Conservation (phyloP, 257 asterid species). For the Solanum corneliomulleri region DNA sequence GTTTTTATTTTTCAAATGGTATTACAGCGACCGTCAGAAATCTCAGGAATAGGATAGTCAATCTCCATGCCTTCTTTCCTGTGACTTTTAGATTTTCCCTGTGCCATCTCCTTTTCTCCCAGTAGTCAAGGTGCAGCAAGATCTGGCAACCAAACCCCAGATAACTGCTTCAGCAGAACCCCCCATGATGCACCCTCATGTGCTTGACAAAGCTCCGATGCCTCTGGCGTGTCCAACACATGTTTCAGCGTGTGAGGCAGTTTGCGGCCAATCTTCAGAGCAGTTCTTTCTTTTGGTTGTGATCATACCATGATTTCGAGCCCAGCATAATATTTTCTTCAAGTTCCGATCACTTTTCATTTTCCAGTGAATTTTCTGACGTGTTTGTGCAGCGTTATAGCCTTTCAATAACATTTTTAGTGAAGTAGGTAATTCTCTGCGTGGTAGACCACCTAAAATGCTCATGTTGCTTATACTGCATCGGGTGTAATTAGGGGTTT, state of each 20-base stretch:
- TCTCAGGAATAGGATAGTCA: not conserved
- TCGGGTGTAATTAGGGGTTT: not conserved
- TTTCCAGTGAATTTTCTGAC: not conserved
- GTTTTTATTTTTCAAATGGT: not conserved
- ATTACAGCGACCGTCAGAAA: not conserved
- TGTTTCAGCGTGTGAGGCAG: not conserved
- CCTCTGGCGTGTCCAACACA: not conserved
- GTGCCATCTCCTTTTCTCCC: not conserved
- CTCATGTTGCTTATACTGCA: not conserved
- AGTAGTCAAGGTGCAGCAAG: not conserved
- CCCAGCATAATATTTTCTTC: not conserved
- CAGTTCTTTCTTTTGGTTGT: not conserved
- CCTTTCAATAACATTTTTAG: not conserved
- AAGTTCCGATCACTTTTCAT: not conserved
- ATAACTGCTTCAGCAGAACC: not conserved
- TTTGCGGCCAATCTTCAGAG: not conserved
- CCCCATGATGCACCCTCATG: not conserved
- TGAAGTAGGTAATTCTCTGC: not conserved
- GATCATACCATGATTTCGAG: not conserved
- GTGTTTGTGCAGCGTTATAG: not conserved
- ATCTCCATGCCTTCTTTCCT: not conserved
- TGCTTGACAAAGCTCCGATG: not conserved
- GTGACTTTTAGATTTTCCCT: not conserved
- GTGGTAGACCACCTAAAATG: not conserved
- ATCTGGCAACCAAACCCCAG: not conserved